Conservation (phyloP, 352 stramenopile species). For the Albugo candida region DNA sequence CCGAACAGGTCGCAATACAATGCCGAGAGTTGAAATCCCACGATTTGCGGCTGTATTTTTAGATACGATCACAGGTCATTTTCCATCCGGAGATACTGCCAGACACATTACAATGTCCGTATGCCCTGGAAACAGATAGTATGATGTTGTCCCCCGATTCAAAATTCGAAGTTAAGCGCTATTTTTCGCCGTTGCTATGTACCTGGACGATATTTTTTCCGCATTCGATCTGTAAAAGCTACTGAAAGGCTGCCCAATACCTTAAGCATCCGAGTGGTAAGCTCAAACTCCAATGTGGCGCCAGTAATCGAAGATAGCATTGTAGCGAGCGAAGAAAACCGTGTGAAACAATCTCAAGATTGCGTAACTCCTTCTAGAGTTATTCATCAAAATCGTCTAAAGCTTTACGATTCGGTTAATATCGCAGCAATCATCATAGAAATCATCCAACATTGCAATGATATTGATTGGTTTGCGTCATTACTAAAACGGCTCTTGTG, state of each 20-base stretch:
- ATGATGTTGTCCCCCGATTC: conserved; percentile 81
- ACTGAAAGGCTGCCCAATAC: no score
- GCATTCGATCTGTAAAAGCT: conserved; percentile 75
- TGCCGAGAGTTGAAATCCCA: conserved; percentile 68
- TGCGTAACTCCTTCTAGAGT: not conserved
- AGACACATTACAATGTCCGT: conserved; percentile 93
- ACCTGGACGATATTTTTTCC: conserved; percentile 26
- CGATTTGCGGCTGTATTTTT: conserved; percentile 86
- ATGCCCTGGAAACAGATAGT: conserved; percentile 91
- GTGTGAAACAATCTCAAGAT: conserved; percentile 3
- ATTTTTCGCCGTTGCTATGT: conserved; percentile 92
- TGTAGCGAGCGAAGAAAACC: not conserved
- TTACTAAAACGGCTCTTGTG: no score
- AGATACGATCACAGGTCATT: conserved; percentile 83
- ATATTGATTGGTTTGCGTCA: no score
- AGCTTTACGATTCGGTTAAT: no score
- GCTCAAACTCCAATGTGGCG: not conserved
- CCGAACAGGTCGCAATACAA: conserved; percentile 78
- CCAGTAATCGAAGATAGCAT: no score
- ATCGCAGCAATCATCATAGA: no score
- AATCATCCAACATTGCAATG: no score
- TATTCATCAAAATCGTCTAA: no score
- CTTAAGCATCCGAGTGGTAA: no score
- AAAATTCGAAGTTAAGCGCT: conserved; percentile 89
- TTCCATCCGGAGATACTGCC: conserved; percentile 72